A percentile compares a stretch with the other conserved stretches of the same genome.
These are phyloP conservation scores for Helianthus tuberosus DNA, from an alignment of 129 eudicot species.

Conservation along the genomic window DNA sequence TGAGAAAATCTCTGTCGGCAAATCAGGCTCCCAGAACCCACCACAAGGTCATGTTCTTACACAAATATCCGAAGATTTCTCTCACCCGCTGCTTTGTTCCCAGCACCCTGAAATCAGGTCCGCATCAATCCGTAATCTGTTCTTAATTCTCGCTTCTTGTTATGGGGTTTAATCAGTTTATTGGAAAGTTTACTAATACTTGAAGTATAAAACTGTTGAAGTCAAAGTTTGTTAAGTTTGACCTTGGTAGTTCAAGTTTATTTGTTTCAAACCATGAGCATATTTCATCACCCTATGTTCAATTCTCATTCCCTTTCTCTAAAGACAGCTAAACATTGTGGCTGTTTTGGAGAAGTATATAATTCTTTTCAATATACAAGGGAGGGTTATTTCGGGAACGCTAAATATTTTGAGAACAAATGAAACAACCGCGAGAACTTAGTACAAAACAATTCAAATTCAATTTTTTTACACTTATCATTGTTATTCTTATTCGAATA, in stretches of 20 bases:
- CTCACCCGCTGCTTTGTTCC: slow-evolving; percentile 45
- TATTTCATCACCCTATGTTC: not conserved
- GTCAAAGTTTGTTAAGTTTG: not conserved
- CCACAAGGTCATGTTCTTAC: slow-evolving; percentile 32
- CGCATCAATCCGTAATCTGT: slow-evolving; percentile 1
- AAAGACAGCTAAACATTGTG: not conserved
- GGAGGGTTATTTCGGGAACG: no score
- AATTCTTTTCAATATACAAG: no score
- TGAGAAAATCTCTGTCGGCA: slow-evolving; percentile 51
- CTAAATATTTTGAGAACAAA: no score
- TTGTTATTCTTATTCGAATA: no score
- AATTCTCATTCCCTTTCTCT: not conserved
- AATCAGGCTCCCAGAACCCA: slow-evolving; percentile 34
- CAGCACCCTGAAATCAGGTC: slow-evolving; percentile 34
- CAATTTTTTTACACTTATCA: no score
- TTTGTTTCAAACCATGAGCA: not conserved
- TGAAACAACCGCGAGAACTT: no score
- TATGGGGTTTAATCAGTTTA: not conserved
- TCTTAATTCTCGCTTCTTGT: not conserved
- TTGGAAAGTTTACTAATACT: not conserved
- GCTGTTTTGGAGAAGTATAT: not conserved
- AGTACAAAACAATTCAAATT: no score
- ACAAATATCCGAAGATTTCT: slow-evolving; percentile 43
- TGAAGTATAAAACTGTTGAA: not conserved
- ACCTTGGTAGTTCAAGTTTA: not conserved